A percentile compares a stretch with the other conserved stretches of the same genome.
Evolutionary conservation across 768 basidiomycete genomes (phyloP).

Genomic region (Auricularia heimuer): DNA sequence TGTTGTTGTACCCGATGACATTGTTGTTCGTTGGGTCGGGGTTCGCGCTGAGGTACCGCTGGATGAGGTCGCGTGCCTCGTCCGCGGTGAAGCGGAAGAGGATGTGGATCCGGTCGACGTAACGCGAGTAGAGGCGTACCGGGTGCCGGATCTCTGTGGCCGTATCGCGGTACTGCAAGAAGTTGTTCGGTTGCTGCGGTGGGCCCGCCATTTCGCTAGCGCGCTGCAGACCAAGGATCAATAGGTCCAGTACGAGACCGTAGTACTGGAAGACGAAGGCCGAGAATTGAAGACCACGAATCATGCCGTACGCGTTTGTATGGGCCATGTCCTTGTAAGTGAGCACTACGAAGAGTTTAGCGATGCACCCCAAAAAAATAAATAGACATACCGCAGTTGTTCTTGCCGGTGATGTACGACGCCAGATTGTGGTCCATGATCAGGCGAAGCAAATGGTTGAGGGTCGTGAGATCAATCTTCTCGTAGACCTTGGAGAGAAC

Average conservation of each 20-base stretch:
- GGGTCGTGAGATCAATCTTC: constrained; percentile 93
- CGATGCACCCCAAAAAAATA: background rate
- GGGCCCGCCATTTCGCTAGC: constrained; percentile 99
- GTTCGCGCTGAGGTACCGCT: constrained; percentile 93
- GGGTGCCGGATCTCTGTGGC: constrained; percentile 94
- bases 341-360: constrained; percentile 35
- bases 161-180: constrained; percentile 93
- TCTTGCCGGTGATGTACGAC: constrained; percentile 98
- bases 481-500: constrained; percentile 96
- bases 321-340: constrained; percentile 99
- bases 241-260: constrained; percentile 87
- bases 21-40: constrained; percentile 99
- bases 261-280: constrained; percentile 99
- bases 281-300: constrained; percentile 96
- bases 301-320: constrained; percentile 93
- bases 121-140: constrained; percentile 95
- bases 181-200: constrained; percentile 95
- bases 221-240: constrained; percentile 93
- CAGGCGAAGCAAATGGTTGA: constrained; percentile 90
- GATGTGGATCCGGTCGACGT: constrained; percentile 90
- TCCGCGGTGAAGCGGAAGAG: constrained; percentile 97
- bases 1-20: constrained; percentile 98
- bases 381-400: constrained; percentile 64
- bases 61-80: constrained; percentile 94
- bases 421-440: constrained; percentile 98